phyloP scores from a whole-genome alignment of 2,329 filamentous ascomycete genomes.

The Exserohilum rostratum region DNA sequence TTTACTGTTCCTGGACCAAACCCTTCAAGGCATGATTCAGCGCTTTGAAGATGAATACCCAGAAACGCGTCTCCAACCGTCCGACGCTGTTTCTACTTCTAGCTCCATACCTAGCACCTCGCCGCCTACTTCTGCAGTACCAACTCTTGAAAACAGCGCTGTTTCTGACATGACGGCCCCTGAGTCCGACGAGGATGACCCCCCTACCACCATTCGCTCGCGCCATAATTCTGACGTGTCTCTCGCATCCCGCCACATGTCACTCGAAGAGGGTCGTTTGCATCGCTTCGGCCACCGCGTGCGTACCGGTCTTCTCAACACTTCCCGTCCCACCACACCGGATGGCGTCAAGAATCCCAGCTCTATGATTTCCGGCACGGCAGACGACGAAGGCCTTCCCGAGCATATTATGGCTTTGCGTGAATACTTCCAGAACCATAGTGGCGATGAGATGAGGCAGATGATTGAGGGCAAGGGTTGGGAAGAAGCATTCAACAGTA shows the following conservation, averaged over 20 bases:
- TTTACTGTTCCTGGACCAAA: conserved; percentile 85
- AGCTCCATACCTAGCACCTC: conserved; percentile 43
- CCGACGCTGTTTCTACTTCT: conserved; percentile 35
- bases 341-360: conserved; percentile 15
- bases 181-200: conserved; percentile 52
- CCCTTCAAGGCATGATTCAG: conserved; percentile 87
- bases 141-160: conserved; percentile 38
- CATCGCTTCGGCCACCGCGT: conserved; percentile 72
- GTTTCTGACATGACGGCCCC: conserved; percentile 28
- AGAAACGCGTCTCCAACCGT: conserved; percentile 69
- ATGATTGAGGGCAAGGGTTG: conserved; percentile 65
- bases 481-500: conserved; percentile 66
- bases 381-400: conserved; percentile 44
- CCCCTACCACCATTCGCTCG: conserved; percentile 57
- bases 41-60: conserved; percentile 97
- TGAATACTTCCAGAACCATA: conserved; percentile 68
- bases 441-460: conserved; percentile 62
- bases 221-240: conserved; percentile 71
- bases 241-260: conserved; percentile 67
- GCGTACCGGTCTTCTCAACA: conserved; percentile 65
- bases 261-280: conserved; percentile 72
- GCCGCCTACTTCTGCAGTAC: conserved; percentile 36
- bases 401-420: conserved; percentile 61
- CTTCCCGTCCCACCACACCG: conserved; percentile 33
- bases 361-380: conserved; percentile 36